Conservation (phyloP, 192 early-diverging fungal genomes). For the Coemansia sp. region DNA sequence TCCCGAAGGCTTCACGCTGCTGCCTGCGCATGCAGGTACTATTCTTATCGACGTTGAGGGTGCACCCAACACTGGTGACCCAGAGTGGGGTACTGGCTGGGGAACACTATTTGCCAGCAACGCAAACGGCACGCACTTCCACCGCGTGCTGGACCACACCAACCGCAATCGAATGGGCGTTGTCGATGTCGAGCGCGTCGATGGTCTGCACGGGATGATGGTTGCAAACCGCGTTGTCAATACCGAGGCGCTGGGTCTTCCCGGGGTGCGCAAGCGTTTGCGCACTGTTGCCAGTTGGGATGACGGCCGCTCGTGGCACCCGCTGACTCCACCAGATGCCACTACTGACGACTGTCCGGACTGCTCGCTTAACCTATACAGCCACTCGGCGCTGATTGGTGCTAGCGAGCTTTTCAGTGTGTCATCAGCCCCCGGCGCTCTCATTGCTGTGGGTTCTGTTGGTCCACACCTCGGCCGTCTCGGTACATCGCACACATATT, state of each 20-base stretch:
- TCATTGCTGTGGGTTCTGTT: constrained; percentile 91
- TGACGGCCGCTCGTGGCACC: constrained; percentile 76
- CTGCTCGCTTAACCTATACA: constrained; percentile 81
- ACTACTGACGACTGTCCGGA: constrained; percentile 40
- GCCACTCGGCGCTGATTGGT: constrained; percentile 59
- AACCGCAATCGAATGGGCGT: constrained; percentile 70
- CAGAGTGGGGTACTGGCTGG: constrained; percentile 41
- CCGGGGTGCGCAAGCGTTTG: constrained; percentile 62
- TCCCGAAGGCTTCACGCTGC: constrained; percentile 78
- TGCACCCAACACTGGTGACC: constrained; percentile 49
- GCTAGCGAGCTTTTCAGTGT: constrained; percentile 68
- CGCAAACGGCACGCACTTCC: constrained; percentile 78
- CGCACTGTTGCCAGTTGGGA: constrained; percentile 83
- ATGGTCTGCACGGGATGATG: constrained; percentile 79
- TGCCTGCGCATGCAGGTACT: constrained; percentile 77
- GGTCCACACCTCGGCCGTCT: constrained; percentile 64
- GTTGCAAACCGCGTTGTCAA: constrained; percentile 88
- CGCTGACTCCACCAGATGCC: constrained; percentile 56
- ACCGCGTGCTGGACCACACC: constrained; percentile 71
- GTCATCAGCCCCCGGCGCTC: constrained; percentile 69
- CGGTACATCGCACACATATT: constrained; percentile 66
- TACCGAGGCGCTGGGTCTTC: constrained; percentile 58
- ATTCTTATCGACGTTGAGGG: constrained; percentile 78
- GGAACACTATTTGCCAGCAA: constrained; percentile 83
- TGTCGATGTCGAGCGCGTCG: constrained; percentile 92